Evolutionary conservation across 1,139 yeast genomes (phyloP).

Genomic region (Diutina scorzettiae): DNA sequence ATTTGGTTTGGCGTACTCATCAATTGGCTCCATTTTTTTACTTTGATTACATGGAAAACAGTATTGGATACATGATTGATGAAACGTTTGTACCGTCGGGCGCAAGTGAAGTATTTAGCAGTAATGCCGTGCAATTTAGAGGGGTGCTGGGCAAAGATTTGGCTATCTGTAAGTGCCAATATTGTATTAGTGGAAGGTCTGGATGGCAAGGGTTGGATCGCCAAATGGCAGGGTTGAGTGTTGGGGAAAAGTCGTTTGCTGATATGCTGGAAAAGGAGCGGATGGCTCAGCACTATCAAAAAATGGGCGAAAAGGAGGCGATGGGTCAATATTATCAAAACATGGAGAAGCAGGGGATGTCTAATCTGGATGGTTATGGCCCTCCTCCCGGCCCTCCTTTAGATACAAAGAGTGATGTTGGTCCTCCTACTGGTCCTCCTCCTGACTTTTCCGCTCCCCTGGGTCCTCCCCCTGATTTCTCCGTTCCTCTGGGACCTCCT

Average conservation of each 20-base stretch:
- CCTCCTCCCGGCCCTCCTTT: background rate
- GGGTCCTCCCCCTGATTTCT: background rate
- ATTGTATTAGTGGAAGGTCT: background rate
- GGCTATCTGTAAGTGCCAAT: background rate
- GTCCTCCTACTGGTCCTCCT: constrained; percentile 2
- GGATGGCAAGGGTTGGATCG: background rate
- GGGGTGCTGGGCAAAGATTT: background rate
- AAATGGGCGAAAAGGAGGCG: background rate
- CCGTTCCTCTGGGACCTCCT: background rate
- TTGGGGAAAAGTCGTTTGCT: background rate
- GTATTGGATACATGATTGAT: background rate
- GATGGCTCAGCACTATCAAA: constrained; percentile 1
- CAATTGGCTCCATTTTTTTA: constrained; percentile 5
- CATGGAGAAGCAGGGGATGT: no score
- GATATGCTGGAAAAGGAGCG: constrained; percentile 4
- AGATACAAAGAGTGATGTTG: background rate
- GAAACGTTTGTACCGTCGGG: background rate
- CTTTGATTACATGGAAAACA: background rate
- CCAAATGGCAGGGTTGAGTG: background rate
- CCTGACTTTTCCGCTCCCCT: background rate
- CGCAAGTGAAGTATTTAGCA: background rate
- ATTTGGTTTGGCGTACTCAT: constrained; percentile 5
- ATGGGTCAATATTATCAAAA: no score
- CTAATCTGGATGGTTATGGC: no score
- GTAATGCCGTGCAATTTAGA: background rate